Base-by-base conservation (phyloP, 2,329 filamentous ascomycete species). In the Teratosphaeria viscida region DNA sequence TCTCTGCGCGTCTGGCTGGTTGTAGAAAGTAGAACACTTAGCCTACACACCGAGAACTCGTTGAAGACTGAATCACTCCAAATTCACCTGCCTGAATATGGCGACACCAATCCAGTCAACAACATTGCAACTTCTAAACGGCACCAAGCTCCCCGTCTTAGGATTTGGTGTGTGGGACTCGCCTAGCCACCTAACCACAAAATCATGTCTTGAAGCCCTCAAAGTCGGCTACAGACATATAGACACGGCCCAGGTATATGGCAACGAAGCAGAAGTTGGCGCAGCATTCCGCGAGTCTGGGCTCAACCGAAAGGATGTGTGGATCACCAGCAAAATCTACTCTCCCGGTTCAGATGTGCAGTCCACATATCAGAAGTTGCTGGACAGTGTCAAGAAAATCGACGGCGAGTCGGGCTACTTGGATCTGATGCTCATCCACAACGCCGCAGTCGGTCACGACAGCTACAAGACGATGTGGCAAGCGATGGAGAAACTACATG, bases 341-440 rank as follows among this genome's bases (percentile, higher is more conserved):
- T 76, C 73, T 32, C 76, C 81, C 5, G 78, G 75, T 1, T 78
- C 77, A 3, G 80, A 80, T 57, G 73, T 78, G 2, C 83, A 87
- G 6, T 77, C 78, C 27, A 84, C 81, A 6, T 87, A 89, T 68
- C 68, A 81, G 60, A 82, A 79, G 62, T 74, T 82, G 12, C 66
- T 83, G 23, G 81, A 83, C 6, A 88, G 85, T 64, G 82, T 90
- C 37, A 74, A 81, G 64, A 86, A 84, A 71, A 79, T 88, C 49
- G 81, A 79, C 47, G 78, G 73, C 3, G 71, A 78, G 5, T 69
- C 79, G 55, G 85, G 85, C 56, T 89, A 89, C 69, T 83, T 89
- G 4, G 87, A 90, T 73, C 69, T 90, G 52, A 86, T 90, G 65
- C 74, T 90, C 60, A 85, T 90, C 58, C 87, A 90, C 70, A 83